Evolutionary conservation across 2,329 filamentous ascomycete species (phyloP), one percentile per base, ranked within the genome.

Genomic region (Ophiostoma sp.): DNA sequence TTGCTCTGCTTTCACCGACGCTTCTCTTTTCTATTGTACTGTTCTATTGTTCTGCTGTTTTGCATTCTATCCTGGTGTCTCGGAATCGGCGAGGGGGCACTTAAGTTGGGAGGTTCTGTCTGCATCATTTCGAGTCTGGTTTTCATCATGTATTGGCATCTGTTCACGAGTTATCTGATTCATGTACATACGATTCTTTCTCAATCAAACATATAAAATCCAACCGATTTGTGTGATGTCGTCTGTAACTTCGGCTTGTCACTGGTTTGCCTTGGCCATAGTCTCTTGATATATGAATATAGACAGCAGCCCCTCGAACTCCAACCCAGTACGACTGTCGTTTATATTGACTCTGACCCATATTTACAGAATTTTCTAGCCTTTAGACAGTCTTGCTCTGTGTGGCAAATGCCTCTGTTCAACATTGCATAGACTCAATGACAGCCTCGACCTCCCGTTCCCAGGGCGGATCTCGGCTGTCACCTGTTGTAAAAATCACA

Each of bases 131-230:
- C 66, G 44, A 44, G 66, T 67, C 66, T 67, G 58, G 45, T 45
- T 36, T 67, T 36, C 66, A 9, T 42, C 18, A n/a, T 45, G 38
- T 62, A 41, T 42, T 27, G 38, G 36, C 18, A 45, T 44, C 52
- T 62, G 36, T 67, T 65, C 38, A 68, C 63, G 66, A 68, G 58
- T 66, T 60, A 27, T 67, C 6, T 64, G 45, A 38, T 65, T 67
- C 45, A 45, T 67, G 66, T 68, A 68, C 47, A 67, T 68, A 68
- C 40, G 66, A 47, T 47, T 65, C 49, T 18, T n/a, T 47, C 5
- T 7, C 49, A 55, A 55, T 55, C 8, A 55, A 45, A 55, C 5
- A 27, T 55, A 55, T 55, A 55, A 55, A 55, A 55, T 55, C 16
- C 49, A 55, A 27, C 9, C 27, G 27, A 27, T 27, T 18, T 27